Percentiles rank a stretch among this genome's conserved stretches.
phyloP scores from a whole-genome alignment of 2,329 filamentous ascomycete genomes.

The Shiraia bambusicola region DNA sequence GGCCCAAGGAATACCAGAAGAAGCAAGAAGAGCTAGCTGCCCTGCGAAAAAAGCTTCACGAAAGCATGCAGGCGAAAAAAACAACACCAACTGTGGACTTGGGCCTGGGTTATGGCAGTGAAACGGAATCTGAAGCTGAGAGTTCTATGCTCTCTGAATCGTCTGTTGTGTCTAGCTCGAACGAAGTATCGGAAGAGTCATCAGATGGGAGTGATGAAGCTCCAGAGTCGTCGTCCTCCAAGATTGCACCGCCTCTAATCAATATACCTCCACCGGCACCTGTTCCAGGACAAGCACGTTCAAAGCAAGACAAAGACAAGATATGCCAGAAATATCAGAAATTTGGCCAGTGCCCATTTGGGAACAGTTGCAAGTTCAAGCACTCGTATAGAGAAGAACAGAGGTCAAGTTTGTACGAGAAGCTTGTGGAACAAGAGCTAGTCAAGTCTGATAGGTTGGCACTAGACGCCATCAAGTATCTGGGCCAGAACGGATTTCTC shows the following conservation, averaged over 20 bases:
- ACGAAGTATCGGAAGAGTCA: conserved; percentile 23
- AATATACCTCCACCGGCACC: conserved; percentile 17
- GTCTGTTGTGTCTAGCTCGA: conserved; percentile 37
- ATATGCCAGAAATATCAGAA: conserved; percentile 29
- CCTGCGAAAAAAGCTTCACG: conserved; percentile 37
- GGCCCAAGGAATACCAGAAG: conserved; percentile 5
- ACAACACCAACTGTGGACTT: conserved; percentile 21
- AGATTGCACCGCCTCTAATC: conserved; percentile 21
- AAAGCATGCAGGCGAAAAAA: conserved; percentile 33
- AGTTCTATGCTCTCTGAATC: conserved; percentile 31
- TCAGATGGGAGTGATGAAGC: conserved; percentile 22
- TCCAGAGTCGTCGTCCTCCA: conserved; percentile 45
- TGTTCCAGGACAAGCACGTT: conserved; percentile 4
- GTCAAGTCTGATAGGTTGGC: conserved; percentile 46
- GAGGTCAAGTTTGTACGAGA: conserved; percentile 29
- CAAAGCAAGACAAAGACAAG: conserved; percentile 6
- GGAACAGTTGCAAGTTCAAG: conserved; percentile 25
- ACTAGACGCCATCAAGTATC: conserved; percentile 50
- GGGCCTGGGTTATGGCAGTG: conserved; percentile 36
- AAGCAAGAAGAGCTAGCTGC: conserved; percentile 32
- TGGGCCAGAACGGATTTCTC: conserved; percentile 48
- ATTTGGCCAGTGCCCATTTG: conserved; percentile 31
- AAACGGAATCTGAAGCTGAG: conserved; percentile 25
- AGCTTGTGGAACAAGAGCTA: conserved; percentile 49
- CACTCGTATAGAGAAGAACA: conserved; percentile 29